These are phyloP conservation scores for Myxozyma geophila DNA, from an alignment of 805 yeast genomes.

Conservation along the genomic window DNA sequence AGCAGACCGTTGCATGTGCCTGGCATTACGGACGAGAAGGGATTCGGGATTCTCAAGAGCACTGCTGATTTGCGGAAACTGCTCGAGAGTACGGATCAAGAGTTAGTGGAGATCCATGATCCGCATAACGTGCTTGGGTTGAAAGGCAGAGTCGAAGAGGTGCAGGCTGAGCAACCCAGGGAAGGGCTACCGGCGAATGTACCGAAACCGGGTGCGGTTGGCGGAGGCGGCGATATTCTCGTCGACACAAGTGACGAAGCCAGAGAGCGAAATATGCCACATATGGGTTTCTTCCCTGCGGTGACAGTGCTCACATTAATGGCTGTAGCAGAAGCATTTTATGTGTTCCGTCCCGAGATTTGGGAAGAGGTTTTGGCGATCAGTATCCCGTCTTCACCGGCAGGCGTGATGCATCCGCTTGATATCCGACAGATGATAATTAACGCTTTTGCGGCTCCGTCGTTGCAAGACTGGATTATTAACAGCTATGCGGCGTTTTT, in stretches of 20 bases:
- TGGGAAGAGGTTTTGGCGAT: constrained; percentile 15
- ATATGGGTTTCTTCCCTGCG: constrained; percentile 11
- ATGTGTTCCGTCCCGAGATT: constrained; percentile 9
- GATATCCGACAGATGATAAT: constrained; percentile 10
- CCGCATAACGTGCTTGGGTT: constrained; percentile 1
- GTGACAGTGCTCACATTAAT: not conserved
- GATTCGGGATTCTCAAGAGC: not conserved
- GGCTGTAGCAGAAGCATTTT: constrained; percentile 14
- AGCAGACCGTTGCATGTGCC: constrained; percentile 13
- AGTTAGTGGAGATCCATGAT: not conserved
- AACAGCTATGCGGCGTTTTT: constrained; percentile 24
- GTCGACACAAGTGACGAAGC: constrained; percentile 12
- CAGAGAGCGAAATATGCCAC: constrained; percentile 7
- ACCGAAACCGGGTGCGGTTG: constrained; percentile 5
- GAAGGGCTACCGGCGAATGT: not conserved
- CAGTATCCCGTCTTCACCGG: constrained; percentile 4
- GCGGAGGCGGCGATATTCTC: constrained; percentile 18
- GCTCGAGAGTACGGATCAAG: not conserved
- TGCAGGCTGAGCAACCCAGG: not conserved
- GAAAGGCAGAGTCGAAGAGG: not conserved
- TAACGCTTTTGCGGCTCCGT: constrained; percentile 22
- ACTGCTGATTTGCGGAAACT: constrained; percentile 3
- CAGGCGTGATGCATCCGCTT: constrained; percentile 4
- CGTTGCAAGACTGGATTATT: constrained; percentile 15
- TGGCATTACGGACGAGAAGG: constrained; percentile 21